Evolutionary conservation across 1,284 basidiomycete genomes (phyloP), one percentile per base, ranked within the genome.

Genomic region (Trametes sp.): DNA sequence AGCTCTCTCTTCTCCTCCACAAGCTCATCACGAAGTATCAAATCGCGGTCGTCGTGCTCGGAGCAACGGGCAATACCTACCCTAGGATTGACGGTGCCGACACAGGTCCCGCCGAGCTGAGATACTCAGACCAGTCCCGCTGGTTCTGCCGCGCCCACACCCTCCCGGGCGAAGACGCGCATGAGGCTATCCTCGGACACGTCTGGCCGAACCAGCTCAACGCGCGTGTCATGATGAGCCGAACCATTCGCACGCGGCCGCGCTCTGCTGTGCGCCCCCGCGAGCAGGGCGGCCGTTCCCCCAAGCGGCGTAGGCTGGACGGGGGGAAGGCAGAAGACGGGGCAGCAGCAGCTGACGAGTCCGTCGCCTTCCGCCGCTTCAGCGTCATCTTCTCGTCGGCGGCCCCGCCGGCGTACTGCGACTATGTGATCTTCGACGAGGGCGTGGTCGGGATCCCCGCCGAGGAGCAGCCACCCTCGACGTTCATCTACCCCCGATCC

Each of bases 201-300:
- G 88, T 89, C 2, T 98, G 96, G 96, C 90, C 94, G 10, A 96
- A 96, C 74, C 90, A 93, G 65, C 81, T 98, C 62, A 96, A 96
- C 66, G 83, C 83, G 4, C 84, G 96, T 13, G 83, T 98, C 59
- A 89, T 97, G 84, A 81, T 97, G 51, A 86, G 84, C 50, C 84
- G 93, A 19, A 96, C 95, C 0, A 85, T 85, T 6, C 81, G 93
- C 60, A 81, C 89, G 62, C 81, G 86, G 41, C 80, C 87, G 65
- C 68, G 62, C 29, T 49, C 55, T 9, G 51, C 26, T 11, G 51
- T 64, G n/a, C 42, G 53, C 36, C 54, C 55, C 5, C 38, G 31
- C 4, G 29, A 8, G 14, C 54, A 41, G 29, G 62, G 21, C 5
- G 50, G 48, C 7, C 45, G 45, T 3, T 31, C 38, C 2, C 2